Base-by-base conservation (phyloP, 129 eudicot species). In the Lactuca saligna region DNA sequence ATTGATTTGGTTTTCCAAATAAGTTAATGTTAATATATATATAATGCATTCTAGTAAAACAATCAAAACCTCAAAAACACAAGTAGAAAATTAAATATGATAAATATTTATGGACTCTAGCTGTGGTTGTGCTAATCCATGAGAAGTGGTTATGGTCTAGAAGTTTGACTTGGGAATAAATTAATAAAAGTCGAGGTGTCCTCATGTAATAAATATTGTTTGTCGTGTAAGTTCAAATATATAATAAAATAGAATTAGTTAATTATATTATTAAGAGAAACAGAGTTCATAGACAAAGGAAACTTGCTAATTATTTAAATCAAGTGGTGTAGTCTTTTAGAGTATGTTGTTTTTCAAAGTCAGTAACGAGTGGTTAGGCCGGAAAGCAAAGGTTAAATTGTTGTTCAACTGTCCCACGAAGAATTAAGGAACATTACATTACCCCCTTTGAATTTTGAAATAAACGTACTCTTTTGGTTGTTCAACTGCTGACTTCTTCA, bases 401-500 rank as follows among this genome's bases (percentile, higher is more conserved):
- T 83, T 63, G 89, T 83, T 83, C 84, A 87, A 83, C 93, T 74
- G 83, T 75, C 72, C 84, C 81, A 62, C 44, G 84, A 61, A 66
- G 80, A 82, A 80, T 68, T 61, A 59, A 67, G 66, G 70, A 48
- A 69, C 29, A 35, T 35, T 17, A 34, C 32, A 39, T 42, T 57
- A 57, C 60, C 14, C 33, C 44, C 38, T 46, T 46, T 12, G 51
- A 46, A 46, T 3, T 57, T 66, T 51, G 55, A 39, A 65, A 44
- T 33, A 3, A 59, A 51, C 66, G 42, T 20, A 60, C 77, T 59
- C 59, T 69, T 75, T 50, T 70, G 77, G 77, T 80, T 68, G 83
- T 67, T 79, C 83, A 79, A 73, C 83, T 59, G 78, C 82, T 73
- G 56, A 50, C 14, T 68, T 35, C 3, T 35, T 0, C 1, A 25